phyloP scores from a whole-genome alignment of 208 protist species.

The Blechomonas ayalai region DNA sequence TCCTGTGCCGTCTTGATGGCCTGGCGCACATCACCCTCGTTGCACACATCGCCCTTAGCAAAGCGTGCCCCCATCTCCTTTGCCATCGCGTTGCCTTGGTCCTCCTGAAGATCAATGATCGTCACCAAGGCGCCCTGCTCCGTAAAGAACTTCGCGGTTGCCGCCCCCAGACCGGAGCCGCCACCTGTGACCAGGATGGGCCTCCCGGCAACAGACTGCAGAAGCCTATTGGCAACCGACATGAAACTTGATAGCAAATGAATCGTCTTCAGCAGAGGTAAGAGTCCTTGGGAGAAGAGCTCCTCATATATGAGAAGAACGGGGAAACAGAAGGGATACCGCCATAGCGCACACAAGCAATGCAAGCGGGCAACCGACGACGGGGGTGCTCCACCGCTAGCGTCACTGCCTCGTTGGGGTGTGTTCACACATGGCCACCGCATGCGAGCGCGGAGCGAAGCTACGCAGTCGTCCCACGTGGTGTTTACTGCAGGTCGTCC shows the following conservation, averaged over 20 bases:
- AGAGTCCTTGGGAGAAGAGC: no score
- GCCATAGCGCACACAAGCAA: no score
- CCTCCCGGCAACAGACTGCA: conserved; percentile 21
- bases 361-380: no score
- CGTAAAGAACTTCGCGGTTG: conserved; percentile 26
- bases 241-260: background rate
- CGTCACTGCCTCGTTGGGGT: no score
- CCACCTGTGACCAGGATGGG: conserved; percentile 39
- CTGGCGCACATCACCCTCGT: conserved; percentile 29
- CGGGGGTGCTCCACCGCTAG: no score
- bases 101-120: conserved; percentile 34
- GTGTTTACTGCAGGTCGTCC: no score
- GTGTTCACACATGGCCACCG: no score
- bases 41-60: conserved; percentile 28
- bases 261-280: no score
- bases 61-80: conserved; percentile 23
- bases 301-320: no score
- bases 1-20: conserved; percentile 43
- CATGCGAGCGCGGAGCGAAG: no score
- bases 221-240: conserved; percentile 4
- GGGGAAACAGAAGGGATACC: no score
- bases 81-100: conserved; percentile 17
- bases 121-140: conserved; percentile 29
- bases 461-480: no score
- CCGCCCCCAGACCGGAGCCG: conserved; percentile 34